These are phyloP conservation scores for Boletus eberwhitei DNA, from an alignment of 768 basidiomycete species.

Conservation along the genomic window DNA sequence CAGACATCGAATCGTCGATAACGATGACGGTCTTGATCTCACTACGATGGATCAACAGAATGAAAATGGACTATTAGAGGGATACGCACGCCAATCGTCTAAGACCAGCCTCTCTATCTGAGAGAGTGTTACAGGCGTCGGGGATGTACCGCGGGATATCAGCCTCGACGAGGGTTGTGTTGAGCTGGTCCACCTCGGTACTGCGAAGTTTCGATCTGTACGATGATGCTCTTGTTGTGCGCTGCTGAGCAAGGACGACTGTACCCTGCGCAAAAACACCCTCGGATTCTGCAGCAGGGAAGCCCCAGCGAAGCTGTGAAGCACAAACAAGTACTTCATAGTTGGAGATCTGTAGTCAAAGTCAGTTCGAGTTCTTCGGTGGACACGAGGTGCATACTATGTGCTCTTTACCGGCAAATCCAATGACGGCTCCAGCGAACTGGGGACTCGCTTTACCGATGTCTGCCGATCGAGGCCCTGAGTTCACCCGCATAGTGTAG, in stretches of 20 bases:
- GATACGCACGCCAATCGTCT: slow-evolving; percentile 28
- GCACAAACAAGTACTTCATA: slow-evolving; percentile 38
- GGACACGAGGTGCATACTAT: slow-evolving; percentile 19
- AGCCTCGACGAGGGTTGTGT: slow-evolving; percentile 25
- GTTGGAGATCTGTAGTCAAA: slow-evolving; percentile 22
- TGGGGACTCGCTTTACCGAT: slow-evolving; percentile 35
- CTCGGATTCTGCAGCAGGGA: slow-evolving; percentile 13
- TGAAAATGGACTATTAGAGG: not conserved
- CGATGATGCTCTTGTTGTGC: not conserved
- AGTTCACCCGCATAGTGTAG: not conserved
- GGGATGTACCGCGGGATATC: slow-evolving; percentile 30
- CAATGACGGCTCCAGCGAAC: slow-evolving; percentile 30
- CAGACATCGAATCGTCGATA: slow-evolving; percentile 41
- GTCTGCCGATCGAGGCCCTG: slow-evolving; percentile 17
- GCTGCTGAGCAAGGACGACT: slow-evolving; percentile 30
- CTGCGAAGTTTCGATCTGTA: not conserved
- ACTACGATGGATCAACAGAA: slow-evolving; percentile 16
- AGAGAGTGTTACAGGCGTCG: not conserved
- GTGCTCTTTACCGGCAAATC: slow-evolving; percentile 34
- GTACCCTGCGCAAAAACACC: slow-evolving; percentile 25
- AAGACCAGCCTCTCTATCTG: slow-evolving; percentile 22
- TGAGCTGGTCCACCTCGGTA: slow-evolving; percentile 19
- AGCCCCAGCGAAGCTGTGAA: slow-evolving; percentile 33
- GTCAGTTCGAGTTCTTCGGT: not conserved
- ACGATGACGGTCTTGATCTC: slow-evolving; percentile 42